Evolutionary conservation across 805 yeast species (phyloP), one percentile per base, ranked within the genome.

Genomic region (Kluyveromyces wickerhamii): DNA sequence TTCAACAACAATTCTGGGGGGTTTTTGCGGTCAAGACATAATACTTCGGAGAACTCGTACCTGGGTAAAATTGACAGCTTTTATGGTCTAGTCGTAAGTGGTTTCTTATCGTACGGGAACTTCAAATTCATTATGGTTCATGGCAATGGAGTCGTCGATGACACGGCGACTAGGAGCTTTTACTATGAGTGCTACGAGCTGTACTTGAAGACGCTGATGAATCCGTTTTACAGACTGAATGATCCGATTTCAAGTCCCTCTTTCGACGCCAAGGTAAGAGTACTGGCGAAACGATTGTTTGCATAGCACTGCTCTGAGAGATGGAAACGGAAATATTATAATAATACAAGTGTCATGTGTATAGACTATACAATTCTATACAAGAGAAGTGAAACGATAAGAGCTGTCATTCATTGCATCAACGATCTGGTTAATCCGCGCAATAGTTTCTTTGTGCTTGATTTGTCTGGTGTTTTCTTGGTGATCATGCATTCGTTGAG

Each of bases 101-200:
- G 89, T 3, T 92, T 77, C 53, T 69, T 89, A 26, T 85, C 96
- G 0, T 87, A 87, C 34, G 89, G 96, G 4, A 88, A 86, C 51
- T 72, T 84, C 47, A 86, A 86, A 54, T 74, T 89, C 42, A 59
- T 92, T 14, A 68, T 92, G 43, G 62, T 81, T 2, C 85, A 81
- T 44, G 46, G 41, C 2, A 41, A 32, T 26, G 45, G 35, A 11
- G 49, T 49, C 25, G 42, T 56, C 3, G 66, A 72, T 42, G 96
- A 89, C 44, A 87, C 77, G 44, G 66, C 79, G 9, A 81, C 88
- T 12, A 75, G 79, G 44, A 89, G 81, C 52, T 88, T 92, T 52
- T 84, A 88, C 54, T 67, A 70, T 27, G 97, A 88, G 42, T 70
- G 83, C 7, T 84, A 87, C 59, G 97, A 89, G 47, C 63, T 89